A percentile compares a stretch with the other conserved stretches of the same genome.
Evolutionary conservation across 179 eudicot species (phyloP).

Genomic region (Corrigiola litoralis): DNA sequence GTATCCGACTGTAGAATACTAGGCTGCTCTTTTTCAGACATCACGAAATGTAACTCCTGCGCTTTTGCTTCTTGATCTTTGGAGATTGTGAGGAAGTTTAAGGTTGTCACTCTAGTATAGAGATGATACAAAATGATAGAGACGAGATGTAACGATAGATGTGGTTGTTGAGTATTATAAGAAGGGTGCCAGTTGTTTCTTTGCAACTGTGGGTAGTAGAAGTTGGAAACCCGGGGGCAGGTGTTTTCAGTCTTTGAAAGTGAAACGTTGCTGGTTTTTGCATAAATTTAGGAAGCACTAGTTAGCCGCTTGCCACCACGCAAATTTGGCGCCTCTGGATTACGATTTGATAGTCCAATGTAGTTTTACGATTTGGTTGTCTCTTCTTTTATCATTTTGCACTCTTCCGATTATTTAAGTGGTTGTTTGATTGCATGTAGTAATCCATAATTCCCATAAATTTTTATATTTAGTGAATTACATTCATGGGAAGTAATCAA

Average conservation of each 20-base stretch:
- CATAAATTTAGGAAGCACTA: constrained; percentile 10
- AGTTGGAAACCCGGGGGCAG: constrained; percentile 9
- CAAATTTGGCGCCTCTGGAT: too few species aligned
- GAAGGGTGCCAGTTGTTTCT: constrained; percentile 26
- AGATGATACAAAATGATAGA: neutral
- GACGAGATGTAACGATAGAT: neutral
- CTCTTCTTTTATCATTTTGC: too few species aligned
- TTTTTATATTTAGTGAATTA: too few species aligned
- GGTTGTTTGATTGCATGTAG: too few species aligned
- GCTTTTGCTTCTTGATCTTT: neutral
- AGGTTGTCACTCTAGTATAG: neutral
- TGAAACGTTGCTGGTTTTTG: constrained; percentile 26
- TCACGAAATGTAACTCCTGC: neutral
- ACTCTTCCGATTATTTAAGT: too few species aligned
- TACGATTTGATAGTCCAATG: too few species aligned
- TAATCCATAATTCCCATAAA: too few species aligned
- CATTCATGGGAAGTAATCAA: too few species aligned
- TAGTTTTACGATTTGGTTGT: too few species aligned
- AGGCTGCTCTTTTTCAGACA: constrained; percentile 9
- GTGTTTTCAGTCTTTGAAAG: neutral
- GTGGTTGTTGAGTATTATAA: neutral
- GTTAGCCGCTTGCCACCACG: constrained; percentile 5
- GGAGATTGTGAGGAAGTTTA: too few species aligned
- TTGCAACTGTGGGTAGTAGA: constrained; percentile 23
- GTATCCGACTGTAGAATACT: neutral